Evolutionary conservation across 495 filamentous ascomycete species (phyloP), one percentile per base, ranked within the genome.

Genomic region (Neurospora sp.): DNA sequence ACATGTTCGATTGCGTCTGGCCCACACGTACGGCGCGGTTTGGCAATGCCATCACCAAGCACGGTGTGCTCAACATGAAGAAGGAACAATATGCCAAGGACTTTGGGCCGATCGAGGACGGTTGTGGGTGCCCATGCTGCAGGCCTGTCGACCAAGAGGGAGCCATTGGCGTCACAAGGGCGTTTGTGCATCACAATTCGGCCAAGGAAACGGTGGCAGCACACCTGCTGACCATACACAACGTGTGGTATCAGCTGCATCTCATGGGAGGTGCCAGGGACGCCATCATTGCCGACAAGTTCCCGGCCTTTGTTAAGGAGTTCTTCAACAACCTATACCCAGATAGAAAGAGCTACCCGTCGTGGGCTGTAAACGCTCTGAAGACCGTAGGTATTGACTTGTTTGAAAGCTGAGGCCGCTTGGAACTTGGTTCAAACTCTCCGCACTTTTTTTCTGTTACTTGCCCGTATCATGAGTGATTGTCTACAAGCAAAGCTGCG

Each of bases 1-100:
- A 99, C 79, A 98, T 99, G 96, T 99, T 99, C 81, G 96, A 99
- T 83, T 99, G 96, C 78, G 96, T 98, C 7, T 99, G 96, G 96
- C 96, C 95, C 9, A 99, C 96, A 35, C 87, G 96, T 48, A 98
- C 96, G 35, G 96, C 96, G 83, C 90, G 96, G 39, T 99, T 98
- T 77, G 96, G 96, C 10, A 96, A 97, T 78, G 96, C 96, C 41
- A 89, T 98, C 72, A 96, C 94, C 10, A 89, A 91, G 70, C 79
- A 85, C 31, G 96, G 96, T 35, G 89, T 90, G 18, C 84, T 98
- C 41, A 97, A 98, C 78, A 85, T 98, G 39, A 91, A 93, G 41
- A 88, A 93, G 76, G 86, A 90, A n/a, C 81, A 83, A 27, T 97
- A 90, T 79, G 89, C 92, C 8, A 82, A 88, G 73, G 94, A 97